phyloP scores from a whole-genome alignment of 257 asterid genomes.

The Anisodus tanguticus region DNA sequence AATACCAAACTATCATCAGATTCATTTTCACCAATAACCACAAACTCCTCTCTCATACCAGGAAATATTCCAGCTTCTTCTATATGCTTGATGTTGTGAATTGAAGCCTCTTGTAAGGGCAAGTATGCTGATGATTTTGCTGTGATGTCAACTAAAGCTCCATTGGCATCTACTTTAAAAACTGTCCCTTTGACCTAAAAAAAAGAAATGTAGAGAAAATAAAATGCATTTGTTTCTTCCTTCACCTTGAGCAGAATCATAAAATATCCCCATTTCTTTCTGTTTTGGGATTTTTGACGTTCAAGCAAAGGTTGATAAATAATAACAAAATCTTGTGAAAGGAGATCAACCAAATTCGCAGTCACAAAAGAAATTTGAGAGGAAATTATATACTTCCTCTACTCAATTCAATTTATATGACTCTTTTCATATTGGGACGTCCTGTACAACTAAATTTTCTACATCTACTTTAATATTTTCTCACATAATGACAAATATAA shows the following conservation, averaged over 20 bases:
- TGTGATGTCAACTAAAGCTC: conserved; percentile 91
- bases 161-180: conserved; percentile 64
- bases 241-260: neutral
- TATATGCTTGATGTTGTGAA: conserved; percentile 66
- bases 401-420: neutral
- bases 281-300: neutral
- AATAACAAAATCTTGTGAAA: neutral
- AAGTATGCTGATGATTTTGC: conserved; percentile 94
- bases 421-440: neutral
- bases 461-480: neutral
- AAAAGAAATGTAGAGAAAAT: neutral
- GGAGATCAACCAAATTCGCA: neutral
- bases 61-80: conserved; percentile 88
- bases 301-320: neutral
- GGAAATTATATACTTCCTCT: conserved; percentile 8
- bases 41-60: conserved; percentile 83
- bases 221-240: neutral
- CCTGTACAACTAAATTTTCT: neutral
- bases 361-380: neutral
- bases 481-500: neutral
- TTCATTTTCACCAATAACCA: conserved; percentile 70
- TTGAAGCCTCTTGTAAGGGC: conserved; percentile 84
- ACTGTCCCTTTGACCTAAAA: conserved; percentile 87
- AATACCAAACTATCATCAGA: conserved; percentile 86
- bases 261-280: neutral